These are phyloP conservation scores for Sordariomycetes sp. DNA, from an alignment of 2,329 filamentous ascomycete genomes.

Conservation along the genomic window DNA sequence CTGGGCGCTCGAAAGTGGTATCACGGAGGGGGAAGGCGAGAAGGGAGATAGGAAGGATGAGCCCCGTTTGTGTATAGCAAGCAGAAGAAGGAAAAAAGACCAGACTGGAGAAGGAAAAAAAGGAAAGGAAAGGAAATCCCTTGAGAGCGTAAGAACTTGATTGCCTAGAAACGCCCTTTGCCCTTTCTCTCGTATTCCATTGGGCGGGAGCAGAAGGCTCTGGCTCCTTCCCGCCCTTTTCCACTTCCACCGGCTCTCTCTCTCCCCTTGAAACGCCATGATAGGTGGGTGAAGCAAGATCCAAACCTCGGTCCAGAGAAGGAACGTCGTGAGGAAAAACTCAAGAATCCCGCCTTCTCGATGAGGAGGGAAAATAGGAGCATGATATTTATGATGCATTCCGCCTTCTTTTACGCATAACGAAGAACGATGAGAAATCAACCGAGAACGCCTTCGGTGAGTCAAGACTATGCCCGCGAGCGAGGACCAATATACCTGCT, in stretches of 20 bases:
- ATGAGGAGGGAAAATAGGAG: not conserved
- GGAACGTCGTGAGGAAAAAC: not conserved
- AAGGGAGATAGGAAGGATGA: not conserved
- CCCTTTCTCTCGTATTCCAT: not conserved
- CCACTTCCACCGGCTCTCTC: not conserved
- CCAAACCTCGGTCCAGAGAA: not conserved
- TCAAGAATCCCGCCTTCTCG: not conserved
- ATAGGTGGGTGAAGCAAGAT: too few species aligned
- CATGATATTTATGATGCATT: not conserved
- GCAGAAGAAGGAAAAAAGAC: constrained; percentile 4
- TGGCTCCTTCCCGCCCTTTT: not conserved
- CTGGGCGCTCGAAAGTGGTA: not conserved
- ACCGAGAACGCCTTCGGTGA: not conserved
- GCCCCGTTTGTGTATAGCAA: not conserved
- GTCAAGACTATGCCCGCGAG: not conserved
- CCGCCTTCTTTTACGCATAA: not conserved
- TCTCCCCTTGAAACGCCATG: not conserved
- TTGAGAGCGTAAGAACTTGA: too few species aligned
- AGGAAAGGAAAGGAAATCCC: not conserved
- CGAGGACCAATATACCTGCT: not conserved
- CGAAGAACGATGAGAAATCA: not conserved
- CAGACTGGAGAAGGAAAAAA: not conserved
- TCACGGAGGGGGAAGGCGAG: not conserved
- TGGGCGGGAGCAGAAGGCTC: too few species aligned
- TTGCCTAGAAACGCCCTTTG: too few species aligned